A percentile compares a stretch with the other conserved stretches of the same genome.
Evolutionary conservation across 805 yeast genomes (phyloP).

Genomic region (Metschnikowia amazonensis): DNA sequence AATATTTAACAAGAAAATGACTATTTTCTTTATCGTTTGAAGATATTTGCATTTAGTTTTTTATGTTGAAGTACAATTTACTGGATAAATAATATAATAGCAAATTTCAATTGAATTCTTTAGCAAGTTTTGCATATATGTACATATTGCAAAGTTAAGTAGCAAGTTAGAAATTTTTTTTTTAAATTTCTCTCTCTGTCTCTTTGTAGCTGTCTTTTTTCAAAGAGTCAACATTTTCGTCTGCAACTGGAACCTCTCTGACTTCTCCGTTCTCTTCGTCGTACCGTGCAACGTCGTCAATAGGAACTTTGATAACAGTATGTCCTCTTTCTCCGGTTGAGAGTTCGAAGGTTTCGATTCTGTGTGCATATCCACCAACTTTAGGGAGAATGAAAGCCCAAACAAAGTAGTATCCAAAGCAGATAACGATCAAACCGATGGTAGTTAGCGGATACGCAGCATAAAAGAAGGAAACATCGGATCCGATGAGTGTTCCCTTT

Average conservation of each 20-base stretch:
- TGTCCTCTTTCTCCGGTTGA: slow-evolving; percentile 40
- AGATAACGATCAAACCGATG: slow-evolving; percentile 30
- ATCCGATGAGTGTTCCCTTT: slow-evolving; percentile 35
- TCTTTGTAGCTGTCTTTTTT: background rate
- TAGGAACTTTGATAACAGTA: slow-evolving; percentile 34
- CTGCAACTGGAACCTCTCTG: slow-evolving; percentile 6
- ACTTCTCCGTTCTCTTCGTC: slow-evolving; percentile 23
- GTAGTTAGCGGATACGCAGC: slow-evolving; percentile 40
- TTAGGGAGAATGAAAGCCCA: slow-evolving; percentile 37
- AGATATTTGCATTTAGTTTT: too few relatives aligned
- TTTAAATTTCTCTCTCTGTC: background rate
- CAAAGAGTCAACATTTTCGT: background rate
- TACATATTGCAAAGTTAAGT: background rate
- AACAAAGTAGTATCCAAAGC: slow-evolving; percentile 32
- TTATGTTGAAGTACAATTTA: too few relatives aligned
- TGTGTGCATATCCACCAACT: slow-evolving; percentile 29
- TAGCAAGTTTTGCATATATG: too few relatives aligned
- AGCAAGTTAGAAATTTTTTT: background rate
- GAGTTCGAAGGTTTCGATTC: slow-evolving; percentile 27
- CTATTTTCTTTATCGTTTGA: too few relatives aligned
- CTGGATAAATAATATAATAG: too few relatives aligned
- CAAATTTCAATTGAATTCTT: background rate
- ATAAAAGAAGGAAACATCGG: slow-evolving; percentile 42
- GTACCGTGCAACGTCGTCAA: slow-evolving; percentile 30
- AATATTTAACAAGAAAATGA: too few relatives aligned